Evolutionary conservation across 2,329 filamentous ascomycete species (phyloP).

Genomic region (Dothidotthia symphoricarpi): DNA sequence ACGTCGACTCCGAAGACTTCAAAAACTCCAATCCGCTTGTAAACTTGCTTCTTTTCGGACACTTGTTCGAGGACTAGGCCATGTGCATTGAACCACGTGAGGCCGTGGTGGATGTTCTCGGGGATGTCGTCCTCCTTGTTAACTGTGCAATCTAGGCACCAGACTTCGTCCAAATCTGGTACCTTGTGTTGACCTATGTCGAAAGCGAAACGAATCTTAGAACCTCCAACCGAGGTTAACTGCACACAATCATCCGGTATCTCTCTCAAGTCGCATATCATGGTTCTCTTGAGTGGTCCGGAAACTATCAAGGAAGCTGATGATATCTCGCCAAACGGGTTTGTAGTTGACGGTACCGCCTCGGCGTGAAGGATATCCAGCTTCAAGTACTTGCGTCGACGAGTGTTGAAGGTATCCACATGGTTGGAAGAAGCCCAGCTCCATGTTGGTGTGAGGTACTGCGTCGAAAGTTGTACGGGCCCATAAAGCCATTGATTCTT

Average conservation of each 20-base stretch:
- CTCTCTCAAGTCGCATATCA: constrained; percentile 4
- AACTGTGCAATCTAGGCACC: constrained; percentile 8
- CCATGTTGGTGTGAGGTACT: constrained; percentile 4
- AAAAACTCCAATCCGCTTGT: constrained; percentile 3
- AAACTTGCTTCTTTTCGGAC: not conserved
- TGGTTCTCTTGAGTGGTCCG: not conserved
- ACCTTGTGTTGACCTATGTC: not conserved
- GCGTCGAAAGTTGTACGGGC: not conserved
- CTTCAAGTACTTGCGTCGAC: constrained; percentile 1
- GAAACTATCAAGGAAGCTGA: constrained; percentile 1
- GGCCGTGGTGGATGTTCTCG: not conserved
- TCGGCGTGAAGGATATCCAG: constrained; percentile 1
- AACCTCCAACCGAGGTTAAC: not conserved
- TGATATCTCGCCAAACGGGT: constrained; percentile 7
- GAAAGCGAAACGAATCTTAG: constrained; percentile 3
- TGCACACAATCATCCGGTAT: constrained; percentile 1
- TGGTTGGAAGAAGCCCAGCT: constrained; percentile 7
- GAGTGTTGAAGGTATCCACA: not conserved
- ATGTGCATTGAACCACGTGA: constrained; percentile 3
- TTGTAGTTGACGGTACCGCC: constrained; percentile 1
- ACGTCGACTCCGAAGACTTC: constrained; percentile 1
- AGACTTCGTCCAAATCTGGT: not conserved
- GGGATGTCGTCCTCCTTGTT: constrained; percentile 1
- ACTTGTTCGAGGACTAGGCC: not conserved
- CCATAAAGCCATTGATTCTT: not conserved